Conservation (phyloP, 805 yeast genomes). For the Starmerella stigmatis region DNA sequence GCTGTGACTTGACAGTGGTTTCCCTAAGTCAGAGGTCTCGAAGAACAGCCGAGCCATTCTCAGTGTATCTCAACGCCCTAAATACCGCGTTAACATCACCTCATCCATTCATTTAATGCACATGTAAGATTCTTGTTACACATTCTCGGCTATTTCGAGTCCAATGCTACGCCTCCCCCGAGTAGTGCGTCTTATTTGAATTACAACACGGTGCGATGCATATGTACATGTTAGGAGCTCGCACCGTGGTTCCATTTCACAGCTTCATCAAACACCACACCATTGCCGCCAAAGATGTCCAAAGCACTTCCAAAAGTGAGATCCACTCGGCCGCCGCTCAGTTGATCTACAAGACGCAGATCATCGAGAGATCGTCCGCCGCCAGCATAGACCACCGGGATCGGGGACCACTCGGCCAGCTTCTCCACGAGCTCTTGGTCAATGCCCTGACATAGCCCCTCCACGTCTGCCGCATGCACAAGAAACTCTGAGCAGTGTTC, state of each 20-base stretch:
- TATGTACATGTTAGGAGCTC: conserved; percentile 17
- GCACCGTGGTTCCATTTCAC: conserved; percentile 53
- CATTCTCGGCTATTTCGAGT: too few relatives aligned
- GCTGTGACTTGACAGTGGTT: too few relatives aligned
- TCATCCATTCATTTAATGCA: too few relatives aligned
- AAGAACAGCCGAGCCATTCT: too few relatives aligned
- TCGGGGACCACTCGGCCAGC: conserved; percentile 66
- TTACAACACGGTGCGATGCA: too few relatives aligned
- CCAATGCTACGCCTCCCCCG: too few relatives aligned
- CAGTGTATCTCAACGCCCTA: too few relatives aligned
- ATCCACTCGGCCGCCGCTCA: conserved; percentile 79
- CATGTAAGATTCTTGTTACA: too few relatives aligned
- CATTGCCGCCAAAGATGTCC: conserved; percentile 85
- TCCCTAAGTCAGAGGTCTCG: too few relatives aligned
- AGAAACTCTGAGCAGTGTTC: conserved; percentile 74
- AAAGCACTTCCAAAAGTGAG: conserved; percentile 86
- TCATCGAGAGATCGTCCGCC: conserved; percentile 77
- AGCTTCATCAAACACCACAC: conserved; percentile 67
- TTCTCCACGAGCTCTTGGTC: conserved; percentile 65
- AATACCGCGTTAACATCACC: too few relatives aligned
- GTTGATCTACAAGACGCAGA: conserved; percentile 48
- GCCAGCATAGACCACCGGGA: conserved; percentile 89
- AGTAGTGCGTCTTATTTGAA: too few relatives aligned
- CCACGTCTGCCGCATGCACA: conserved; percentile 97
- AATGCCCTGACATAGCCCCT: conserved; percentile 88